A percentile compares a stretch with the other conserved stretches of the same genome.
Evolutionary conservation across 169 alveolate species (phyloP).

Genomic region (Prorocentrum cordatum): DNA sequence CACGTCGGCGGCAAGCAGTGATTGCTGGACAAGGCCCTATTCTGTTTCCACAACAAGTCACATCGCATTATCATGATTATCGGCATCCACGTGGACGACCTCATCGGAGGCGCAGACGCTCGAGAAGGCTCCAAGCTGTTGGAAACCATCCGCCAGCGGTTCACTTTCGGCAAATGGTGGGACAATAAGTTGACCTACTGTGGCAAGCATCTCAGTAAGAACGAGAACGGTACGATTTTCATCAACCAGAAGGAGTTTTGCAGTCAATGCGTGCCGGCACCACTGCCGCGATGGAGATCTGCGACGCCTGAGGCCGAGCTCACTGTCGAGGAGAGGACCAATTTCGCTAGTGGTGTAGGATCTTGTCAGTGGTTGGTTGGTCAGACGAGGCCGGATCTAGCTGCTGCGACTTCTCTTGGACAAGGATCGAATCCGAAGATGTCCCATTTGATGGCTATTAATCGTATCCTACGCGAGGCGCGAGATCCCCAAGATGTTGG

Average conservation of each 20-base stretch:
- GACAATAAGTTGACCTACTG: neutral
- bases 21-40: neutral
- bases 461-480: neutral
- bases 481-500: neutral
- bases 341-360: neutral
- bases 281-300: neutral
- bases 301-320: neutral
- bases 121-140: neutral
- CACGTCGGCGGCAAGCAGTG: neutral
- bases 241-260: neutral
- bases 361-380: neutral
- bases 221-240: neutral
- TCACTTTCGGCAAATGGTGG: conserved; percentile 3
- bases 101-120: neutral
- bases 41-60: neutral
- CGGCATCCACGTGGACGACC: conserved; percentile 14
- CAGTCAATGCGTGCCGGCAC: neutral
- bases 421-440: neutral
- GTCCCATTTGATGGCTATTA: neutral
- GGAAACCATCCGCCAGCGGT: neutral
- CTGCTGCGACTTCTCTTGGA: neutral
- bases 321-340: neutral
- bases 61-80: neutral
- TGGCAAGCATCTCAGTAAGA: neutral
- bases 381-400: conserved; percentile 19